phyloP scores from a whole-genome alignment of 2,329 filamentous ascomycete genomes.

The Claviceps sorghi region DNA sequence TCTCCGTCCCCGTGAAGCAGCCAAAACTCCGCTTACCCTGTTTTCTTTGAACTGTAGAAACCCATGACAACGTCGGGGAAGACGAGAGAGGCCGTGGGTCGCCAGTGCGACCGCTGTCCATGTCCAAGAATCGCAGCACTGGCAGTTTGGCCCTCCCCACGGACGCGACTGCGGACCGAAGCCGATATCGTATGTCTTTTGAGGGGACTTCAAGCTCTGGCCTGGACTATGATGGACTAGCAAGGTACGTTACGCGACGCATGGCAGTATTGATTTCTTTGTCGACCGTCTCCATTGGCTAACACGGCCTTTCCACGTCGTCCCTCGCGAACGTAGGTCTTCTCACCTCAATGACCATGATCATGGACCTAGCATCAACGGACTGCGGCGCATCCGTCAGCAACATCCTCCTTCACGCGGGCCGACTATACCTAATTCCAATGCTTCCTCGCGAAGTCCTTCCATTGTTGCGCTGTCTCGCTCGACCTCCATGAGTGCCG shows the following conservation, averaged over 20 bases:
- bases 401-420: slow-evolving; percentile 50
- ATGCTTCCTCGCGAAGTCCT: slow-evolving; percentile 46
- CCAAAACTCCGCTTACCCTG: slow-evolving; percentile 5
- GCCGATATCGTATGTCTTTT: slow-evolving; percentile 59
- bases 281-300: background rate
- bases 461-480: slow-evolving; percentile 44
- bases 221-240: slow-evolving; percentile 53
- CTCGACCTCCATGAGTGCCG: slow-evolving; percentile 56
- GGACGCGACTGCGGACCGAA: slow-evolving; percentile 37
- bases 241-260: slow-evolving; percentile 42
- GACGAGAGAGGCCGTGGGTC: slow-evolving; percentile 29
- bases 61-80: slow-evolving; percentile 19
- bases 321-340: slow-evolving; percentile 40
- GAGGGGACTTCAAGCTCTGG: slow-evolving; percentile 48
- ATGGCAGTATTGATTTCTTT: slow-evolving; percentile 13
- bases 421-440: slow-evolving; percentile 48
- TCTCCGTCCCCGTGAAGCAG: slow-evolving; percentile 1
- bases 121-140: slow-evolving; percentile 53
- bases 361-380: slow-evolving; percentile 70
- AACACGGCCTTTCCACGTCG: background rate
- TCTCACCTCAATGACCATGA: slow-evolving; percentile 75
- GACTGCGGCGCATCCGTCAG: slow-evolving; percentile 86
- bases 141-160: slow-evolving; percentile 39
- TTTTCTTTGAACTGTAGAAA: slow-evolving; percentile 15
- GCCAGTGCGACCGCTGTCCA: slow-evolving; percentile 31